Base-by-base conservation (phyloP, 2,329 filamentous ascomycete species). In the Neopestalotiopsis clavispora region DNA sequence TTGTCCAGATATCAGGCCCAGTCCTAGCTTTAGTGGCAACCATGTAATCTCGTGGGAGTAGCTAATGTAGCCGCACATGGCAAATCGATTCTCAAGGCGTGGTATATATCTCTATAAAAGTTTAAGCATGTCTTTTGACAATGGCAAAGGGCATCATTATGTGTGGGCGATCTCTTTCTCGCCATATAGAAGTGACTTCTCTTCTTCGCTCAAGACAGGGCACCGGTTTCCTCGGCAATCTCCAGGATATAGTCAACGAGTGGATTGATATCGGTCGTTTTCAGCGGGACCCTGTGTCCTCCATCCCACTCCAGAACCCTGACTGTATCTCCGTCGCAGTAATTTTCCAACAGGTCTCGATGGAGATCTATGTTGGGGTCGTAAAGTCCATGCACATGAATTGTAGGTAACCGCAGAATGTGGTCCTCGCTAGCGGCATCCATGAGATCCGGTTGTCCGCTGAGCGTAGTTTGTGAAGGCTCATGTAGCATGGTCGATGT, bases 251-350 rank as follows among this genome's bases (percentile, higher is more conserved):
- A 82, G 12, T 82, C 78, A 12, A 87, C 82, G 12, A 92, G 81
- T 10, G 78, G 82, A 63, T 87, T 83, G 3, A 94, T 91, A 78
- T 94, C 92, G 38, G 79, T 80, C 28, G 80, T 83, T 82, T 92
- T 92, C 69, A 95, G 85, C 1, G 92, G 91, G 63, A 95, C 83
- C 5, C 92, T 82, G 77, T 95, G 93, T 1, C 84, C 85, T 0
- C 91, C 92, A 68, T 93, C 86, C 93, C 92, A 95, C 77, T 94
- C 90, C 1, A 95, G 78, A 60, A 94, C 70, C 52, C 79, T 84
- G 5, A 86, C 81, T 2, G 81, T 87, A 0, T 83, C 84, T 10
- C 81, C 75, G 64, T 88, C 83, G 75, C 89, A 92, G 76, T 91
- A 94, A 65, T 86, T 79, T 9, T 87, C 78, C 65, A 89, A 75